A percentile compares a stretch with the other conserved stretches of the same genome.
Conservation (phyloP, 768 basidiomycete genomes). For the Panaeolus papilionaceus region DNA sequence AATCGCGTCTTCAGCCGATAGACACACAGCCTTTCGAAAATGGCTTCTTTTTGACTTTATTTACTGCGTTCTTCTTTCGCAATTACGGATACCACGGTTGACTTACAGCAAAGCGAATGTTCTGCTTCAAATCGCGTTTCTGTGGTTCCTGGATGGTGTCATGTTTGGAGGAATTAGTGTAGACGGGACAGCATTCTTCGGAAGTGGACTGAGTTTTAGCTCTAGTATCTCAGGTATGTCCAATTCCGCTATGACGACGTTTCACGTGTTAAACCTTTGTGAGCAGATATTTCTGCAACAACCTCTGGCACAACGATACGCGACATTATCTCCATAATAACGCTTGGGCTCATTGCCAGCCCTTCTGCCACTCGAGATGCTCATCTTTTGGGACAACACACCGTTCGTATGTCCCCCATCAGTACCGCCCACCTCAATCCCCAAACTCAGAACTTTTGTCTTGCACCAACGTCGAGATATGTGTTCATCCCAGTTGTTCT, state of each 20-base stretch:
- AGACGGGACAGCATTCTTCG: constrained; percentile 41
- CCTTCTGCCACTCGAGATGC: constrained; percentile 51
- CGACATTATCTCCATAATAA: constrained; percentile 53
- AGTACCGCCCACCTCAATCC: constrained; percentile 93
- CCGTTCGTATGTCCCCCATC: constrained; percentile 91
- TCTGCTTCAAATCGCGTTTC: constrained; percentile 60
- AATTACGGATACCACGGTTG: constrained; percentile 77
- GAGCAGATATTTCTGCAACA: constrained; percentile 45
- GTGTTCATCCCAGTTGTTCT: constrained; percentile 84
- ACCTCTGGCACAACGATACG: constrained; percentile 54
- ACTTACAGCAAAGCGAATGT: constrained; percentile 70
- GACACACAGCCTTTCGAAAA: constrained; percentile 58
- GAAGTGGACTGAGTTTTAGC: constrained; percentile 27
- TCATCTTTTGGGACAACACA: constrained; percentile 86
- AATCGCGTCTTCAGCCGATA: constrained; percentile 51
- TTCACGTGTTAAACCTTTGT: constrained; percentile 7
- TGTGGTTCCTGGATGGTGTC: constrained; percentile 72
- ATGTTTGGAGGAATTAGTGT: constrained; percentile 76
- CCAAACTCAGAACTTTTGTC: constrained; percentile 72
- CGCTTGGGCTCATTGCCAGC: constrained; percentile 55
- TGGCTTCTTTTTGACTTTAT: constrained; percentile 77
- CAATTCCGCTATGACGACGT: constrained; percentile 14
- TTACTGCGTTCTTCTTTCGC: constrained; percentile 61
- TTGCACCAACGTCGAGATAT: constrained; percentile 55
- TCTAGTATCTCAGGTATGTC: constrained; percentile 31